Conservation (phyloP, 305 asterid species). For the Lippia alba region DNA sequence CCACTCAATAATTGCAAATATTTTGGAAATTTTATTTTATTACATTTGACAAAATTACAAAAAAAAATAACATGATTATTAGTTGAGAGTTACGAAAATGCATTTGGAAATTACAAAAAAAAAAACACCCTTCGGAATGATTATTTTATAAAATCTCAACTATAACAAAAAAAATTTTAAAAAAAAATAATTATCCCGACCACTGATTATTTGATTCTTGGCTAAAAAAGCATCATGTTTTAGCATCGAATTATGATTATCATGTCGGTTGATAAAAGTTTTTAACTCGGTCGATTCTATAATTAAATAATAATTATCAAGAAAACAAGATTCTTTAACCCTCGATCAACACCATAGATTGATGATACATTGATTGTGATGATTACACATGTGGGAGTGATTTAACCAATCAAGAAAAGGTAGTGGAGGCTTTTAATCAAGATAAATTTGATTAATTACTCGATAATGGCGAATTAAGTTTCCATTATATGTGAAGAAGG, state of each 20-base stretch:
- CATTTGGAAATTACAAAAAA: no score
- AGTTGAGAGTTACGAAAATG: no score
- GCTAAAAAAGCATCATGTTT: background rate
- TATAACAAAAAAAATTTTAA: no score
- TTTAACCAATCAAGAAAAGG: conserved; percentile 3
- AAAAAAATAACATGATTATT: no score
- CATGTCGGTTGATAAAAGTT: conserved; percentile 8
- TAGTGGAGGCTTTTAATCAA: conserved; percentile 24
- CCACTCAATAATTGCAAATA: background rate
- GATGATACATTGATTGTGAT: background rate
- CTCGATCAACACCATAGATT: conserved; percentile 7
- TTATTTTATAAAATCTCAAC: no score
- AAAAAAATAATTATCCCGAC: background rate
- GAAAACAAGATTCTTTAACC: background rate
- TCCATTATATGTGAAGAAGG: conserved; percentile 34
- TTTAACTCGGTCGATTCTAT: conserved; percentile 23
- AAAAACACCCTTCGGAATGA: no score
- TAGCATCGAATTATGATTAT: conserved; percentile 25
- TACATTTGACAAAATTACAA: no score
- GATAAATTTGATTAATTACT: background rate
- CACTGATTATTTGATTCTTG: conserved; percentile 14
- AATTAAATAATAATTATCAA: background rate
- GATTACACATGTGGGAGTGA: conserved; percentile 19
- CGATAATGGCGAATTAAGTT: conserved; percentile 1
- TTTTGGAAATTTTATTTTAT: no score